Evolutionary conservation across 1,284 basidiomycete genomes (phyloP), one percentile per base, ranked within the genome.

Genomic region (Meira nashicola): DNA sequence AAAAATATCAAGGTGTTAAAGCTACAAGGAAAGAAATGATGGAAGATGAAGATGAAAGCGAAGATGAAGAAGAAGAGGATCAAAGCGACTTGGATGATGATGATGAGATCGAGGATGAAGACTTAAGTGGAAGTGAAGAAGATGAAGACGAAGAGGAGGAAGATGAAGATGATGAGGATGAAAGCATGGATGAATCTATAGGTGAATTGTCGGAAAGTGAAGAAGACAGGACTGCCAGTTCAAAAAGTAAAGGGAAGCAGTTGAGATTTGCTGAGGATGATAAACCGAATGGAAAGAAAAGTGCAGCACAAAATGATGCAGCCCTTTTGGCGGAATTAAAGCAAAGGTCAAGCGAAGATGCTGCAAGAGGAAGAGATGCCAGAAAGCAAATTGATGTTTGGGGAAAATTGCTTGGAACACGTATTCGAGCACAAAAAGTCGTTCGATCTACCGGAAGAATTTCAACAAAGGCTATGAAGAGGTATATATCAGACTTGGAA

Each of bases 371-470:
- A 0, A 63, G 63, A 1, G 58, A 70, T 37, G 70, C 72, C 5
- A 65, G 66, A 25, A 70, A 66, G 59, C 73, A 72, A 46, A 65
- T 72, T 54, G 65, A 68, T 44, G 63, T 61, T 0, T 75, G 66
- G 65, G 71, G 71, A 48, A 63, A 68, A 12, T 53, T 66, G 1
- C 67, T 76, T 17, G 70, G 71, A 17, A 60, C 64, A 0, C 66
- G 74, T 8, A 76, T 76, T 60, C 65, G 71, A 25, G 63, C 67
- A 19, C 74, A 76, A 47, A 65, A 64, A 25, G 41, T 59, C 9
- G 41, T 53, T 17, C 39, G 57, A 6, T 33, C 14, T 5, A 39
- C 46, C 3, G 38, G 46, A 10, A 52, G 58, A 15, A 43, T 67
- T 9, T 58, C 62, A 14, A 53, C 62, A 17, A 21, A 21, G 48